These are phyloP conservation scores for Podospora pseudoanserina DNA, from an alignment of 495 filamentous ascomycete genomes.

Conservation along the genomic window DNA sequence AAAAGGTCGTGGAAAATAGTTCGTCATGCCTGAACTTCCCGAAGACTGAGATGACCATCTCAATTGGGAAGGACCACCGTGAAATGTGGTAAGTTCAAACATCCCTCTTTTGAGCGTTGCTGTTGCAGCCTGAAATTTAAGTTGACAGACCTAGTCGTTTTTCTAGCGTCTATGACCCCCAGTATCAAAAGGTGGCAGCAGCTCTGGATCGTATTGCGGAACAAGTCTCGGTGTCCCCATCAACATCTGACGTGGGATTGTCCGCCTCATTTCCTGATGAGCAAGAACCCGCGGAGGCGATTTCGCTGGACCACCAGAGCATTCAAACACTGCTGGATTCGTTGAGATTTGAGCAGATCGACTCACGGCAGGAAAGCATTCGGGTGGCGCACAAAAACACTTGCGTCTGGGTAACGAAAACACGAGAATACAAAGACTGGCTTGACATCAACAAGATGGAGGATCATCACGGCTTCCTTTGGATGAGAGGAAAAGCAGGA, in stretches of 20 bases:
- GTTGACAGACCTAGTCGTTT: conserved; percentile 24
- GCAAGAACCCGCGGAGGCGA: neutral
- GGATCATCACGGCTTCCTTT: conserved; percentile 50
- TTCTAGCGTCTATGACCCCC: conserved; percentile 27
- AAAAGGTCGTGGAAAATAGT: conserved; percentile 37
- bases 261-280: neutral
- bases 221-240: neutral
- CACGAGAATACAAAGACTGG: conserved; percentile 46
- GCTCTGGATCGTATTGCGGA: conserved; percentile 12
- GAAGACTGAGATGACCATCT: conserved; percentile 26
- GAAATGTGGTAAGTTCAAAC: conserved; percentile 33
- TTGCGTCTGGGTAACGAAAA: conserved; percentile 48
- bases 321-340: conserved; percentile 26
- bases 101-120: neutral
- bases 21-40: conserved; percentile 32
- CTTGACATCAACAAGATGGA: conserved; percentile 34
- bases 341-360: conserved; percentile 38
- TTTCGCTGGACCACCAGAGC: conserved; percentile 16
- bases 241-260: neutral
- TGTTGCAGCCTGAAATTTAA: neutral
- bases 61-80: conserved; percentile 37
- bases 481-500: conserved; percentile 58
- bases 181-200: conserved; percentile 23
- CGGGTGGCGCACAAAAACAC: conserved; percentile 41
- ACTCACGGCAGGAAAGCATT: conserved; percentile 37